Percentiles rank a stretch among this genome's conserved stretches.
These are phyloP conservation scores for Elongisporangium undulatum DNA, from an alignment of 352 stramenopile species.

Conservation along the genomic window DNA sequence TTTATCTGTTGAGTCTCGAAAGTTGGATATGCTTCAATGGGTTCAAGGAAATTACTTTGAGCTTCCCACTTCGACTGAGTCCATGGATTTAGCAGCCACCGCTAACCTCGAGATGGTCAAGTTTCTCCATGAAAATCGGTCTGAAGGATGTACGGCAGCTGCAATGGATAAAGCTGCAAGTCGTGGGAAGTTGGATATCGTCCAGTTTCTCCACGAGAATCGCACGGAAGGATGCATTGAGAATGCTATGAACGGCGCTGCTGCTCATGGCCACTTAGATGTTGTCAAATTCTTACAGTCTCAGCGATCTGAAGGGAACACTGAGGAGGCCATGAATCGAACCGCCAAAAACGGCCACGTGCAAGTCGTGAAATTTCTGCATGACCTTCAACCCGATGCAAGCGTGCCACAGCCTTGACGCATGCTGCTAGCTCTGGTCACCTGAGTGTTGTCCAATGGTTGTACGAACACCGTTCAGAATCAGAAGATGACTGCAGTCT, in stretches of 20 bases:
- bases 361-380: slow-evolving; percentile 7
- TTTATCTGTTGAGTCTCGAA: no score
- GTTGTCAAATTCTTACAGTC: slow-evolving; percentile 10
- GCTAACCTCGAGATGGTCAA: slow-evolving; percentile 9
- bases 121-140: slow-evolving; percentile 12
- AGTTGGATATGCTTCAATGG: no score
- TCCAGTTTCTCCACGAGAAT: slow-evolving; percentile 21
- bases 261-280: slow-evolving; percentile 9
- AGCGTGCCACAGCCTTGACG: slow-evolving; percentile 13
- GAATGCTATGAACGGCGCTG: slow-evolving; percentile 19
- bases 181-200: slow-evolving; percentile 17
- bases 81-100: slow-evolving; percentile 9
- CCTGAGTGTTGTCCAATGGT: slow-evolving; percentile 16
- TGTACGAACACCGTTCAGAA: slow-evolving; percentile 8
- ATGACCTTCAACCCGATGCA: slow-evolving; percentile 3
- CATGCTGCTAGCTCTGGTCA: slow-evolving; percentile 20
- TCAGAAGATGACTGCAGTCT: slow-evolving; percentile 10
- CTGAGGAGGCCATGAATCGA: slow-evolving; percentile 9
- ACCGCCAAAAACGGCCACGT: slow-evolving; percentile 8
- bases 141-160: slow-evolving; percentile 3
- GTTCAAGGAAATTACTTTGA: no score
- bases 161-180: slow-evolving; percentile 22
- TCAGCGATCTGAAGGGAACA: slow-evolving; percentile 7
- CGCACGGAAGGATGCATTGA: slow-evolving; percentile 22
- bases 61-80: no score